A percentile compares a stretch with the other conserved stretches of the same genome.
phyloP scores from a whole-genome alignment of 352 stramenopile species.

The Pilasporangium apinafurcum region DNA sequence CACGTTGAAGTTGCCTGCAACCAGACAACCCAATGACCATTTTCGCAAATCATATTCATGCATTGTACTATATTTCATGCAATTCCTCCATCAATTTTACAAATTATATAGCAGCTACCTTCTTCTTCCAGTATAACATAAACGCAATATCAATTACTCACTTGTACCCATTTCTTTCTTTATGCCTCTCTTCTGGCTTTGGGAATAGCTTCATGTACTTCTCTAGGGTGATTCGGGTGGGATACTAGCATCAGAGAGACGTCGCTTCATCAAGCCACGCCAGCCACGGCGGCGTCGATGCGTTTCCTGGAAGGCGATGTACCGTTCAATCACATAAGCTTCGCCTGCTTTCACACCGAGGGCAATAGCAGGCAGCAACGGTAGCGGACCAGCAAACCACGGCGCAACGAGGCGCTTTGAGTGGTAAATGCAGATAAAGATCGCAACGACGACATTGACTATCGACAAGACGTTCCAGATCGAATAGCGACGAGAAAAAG shows the following conservation, averaged over 20 bases:
- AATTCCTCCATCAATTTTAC: too few species aligned
- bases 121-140: too few species aligned
- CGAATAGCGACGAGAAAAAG: conserved; percentile 62
- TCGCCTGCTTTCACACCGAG: conserved; percentile 64
- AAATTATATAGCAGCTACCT: too few species aligned
- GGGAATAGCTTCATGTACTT: too few species aligned
- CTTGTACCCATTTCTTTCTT: too few species aligned
- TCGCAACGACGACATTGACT: conserved; percentile 60
- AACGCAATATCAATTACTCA: too few species aligned
- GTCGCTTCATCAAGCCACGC: conserved; percentile 79
- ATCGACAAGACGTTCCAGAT: conserved; percentile 82
- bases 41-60: too few species aligned
- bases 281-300: conserved; percentile 64
- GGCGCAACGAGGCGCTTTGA: conserved; percentile 65
- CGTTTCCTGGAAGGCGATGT: conserved; percentile 78
- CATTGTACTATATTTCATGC: too few species aligned
- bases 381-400: conserved; percentile 73
- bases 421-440: conserved; percentile 53
- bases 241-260: conserved; percentile 70
- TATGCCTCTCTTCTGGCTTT: too few species aligned
- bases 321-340: conserved; percentile 62
- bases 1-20: too few species aligned
- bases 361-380: conserved; percentile 57
- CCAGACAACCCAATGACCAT: too few species aligned
- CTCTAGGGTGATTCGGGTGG: conserved; percentile 58